Evolutionary conservation across 2,329 filamentous ascomycete species (phyloP), one percentile per base, ranked within the genome.

Genomic region (Neonectria sp.): DNA sequence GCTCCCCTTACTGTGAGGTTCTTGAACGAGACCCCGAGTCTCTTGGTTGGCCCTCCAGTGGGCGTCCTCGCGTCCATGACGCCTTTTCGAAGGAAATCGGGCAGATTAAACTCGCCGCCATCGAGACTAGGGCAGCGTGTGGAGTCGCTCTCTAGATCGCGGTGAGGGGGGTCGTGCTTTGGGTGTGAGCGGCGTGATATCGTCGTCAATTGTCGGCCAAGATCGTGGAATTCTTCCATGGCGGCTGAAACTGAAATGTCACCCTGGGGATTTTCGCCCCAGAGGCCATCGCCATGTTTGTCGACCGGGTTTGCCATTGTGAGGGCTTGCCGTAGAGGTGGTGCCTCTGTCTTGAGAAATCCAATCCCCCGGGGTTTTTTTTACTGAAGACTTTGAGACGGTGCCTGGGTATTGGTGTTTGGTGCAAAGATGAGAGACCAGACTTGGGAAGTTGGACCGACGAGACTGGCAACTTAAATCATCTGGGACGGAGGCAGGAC

Each of bases 1-100:
- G 90, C 82, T n/a, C 92, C 92, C 76, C 91, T 90, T 21, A 94
- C 92, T 0, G 89, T 93, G 57, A 94, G 83, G 70, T 92, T 86
- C 78, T 91, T 93, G 83, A 91, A 95, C 1, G 93, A 82, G 1
- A 95, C 90, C 2, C 92, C 92, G 15, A 95, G 61, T 53, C 55
- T 49, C 25, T 63, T 63, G 15, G 61, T 35, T 1, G 61, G 61
- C 4, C 52, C 53, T 53, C 61, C 61, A 3, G 25, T 33, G 6
- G 61, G 61, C 6, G 61, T 63, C 27, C 61, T 43, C 15, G 46
- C 55, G 15, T 57, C 48, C 24, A 63, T 31, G n/a, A 58, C 51
- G 33, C 61, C 61, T 53, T 46, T 51, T 45, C 55, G 61, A 45
- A 63, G 61, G 15, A 63, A 63, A 21, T 63, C 61, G 35, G 53